phyloP scores from a whole-genome alignment of 768 basidiomycete genomes.

The Phylloporus sp. region DNA sequence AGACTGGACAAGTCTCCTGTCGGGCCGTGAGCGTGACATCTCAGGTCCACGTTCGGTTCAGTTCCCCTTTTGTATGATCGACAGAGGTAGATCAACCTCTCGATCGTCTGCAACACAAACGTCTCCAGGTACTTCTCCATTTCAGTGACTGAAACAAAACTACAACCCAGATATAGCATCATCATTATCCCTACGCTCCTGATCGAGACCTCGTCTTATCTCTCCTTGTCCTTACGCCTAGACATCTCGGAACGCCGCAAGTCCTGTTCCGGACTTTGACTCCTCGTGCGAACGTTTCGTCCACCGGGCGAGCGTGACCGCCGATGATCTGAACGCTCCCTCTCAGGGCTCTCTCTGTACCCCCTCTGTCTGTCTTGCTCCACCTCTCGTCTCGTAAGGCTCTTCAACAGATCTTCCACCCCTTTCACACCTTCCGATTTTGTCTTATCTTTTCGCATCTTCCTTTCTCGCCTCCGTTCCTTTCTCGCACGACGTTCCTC shows the following conservation, averaged over 20 bases:
- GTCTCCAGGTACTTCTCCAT: background rate
- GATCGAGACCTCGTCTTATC: background rate
- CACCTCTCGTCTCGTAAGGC: conserved; percentile 30
- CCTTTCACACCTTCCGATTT: conserved; percentile 63
- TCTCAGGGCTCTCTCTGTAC: conserved; percentile 8
- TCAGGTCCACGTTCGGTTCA: background rate
- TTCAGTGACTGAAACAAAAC: background rate
- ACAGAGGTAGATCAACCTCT: background rate
- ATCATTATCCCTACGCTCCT: background rate
- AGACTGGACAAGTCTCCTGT: background rate
- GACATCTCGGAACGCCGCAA: conserved; percentile 2
- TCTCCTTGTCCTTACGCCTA: conserved; percentile 2
- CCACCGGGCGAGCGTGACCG: conserved; percentile 17
- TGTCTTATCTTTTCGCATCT: conserved; percentile 43
- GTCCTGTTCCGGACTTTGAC: conserved; percentile 17
- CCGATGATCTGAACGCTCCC: conserved; percentile 6
- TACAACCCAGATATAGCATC: background rate
- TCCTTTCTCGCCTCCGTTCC: conserved; percentile 70
- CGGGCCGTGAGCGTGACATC: background rate
- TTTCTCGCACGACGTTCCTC: conserved; percentile 76
- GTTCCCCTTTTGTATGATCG: background rate
- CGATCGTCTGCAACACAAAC: background rate
- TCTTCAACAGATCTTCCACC: conserved; percentile 63
- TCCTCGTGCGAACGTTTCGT: conserved; percentile 13
- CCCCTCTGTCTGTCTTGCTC: conserved; percentile 19